Conservation (phyloP, 768 basidiomycete species). For the Lactarius tabidus region DNA sequence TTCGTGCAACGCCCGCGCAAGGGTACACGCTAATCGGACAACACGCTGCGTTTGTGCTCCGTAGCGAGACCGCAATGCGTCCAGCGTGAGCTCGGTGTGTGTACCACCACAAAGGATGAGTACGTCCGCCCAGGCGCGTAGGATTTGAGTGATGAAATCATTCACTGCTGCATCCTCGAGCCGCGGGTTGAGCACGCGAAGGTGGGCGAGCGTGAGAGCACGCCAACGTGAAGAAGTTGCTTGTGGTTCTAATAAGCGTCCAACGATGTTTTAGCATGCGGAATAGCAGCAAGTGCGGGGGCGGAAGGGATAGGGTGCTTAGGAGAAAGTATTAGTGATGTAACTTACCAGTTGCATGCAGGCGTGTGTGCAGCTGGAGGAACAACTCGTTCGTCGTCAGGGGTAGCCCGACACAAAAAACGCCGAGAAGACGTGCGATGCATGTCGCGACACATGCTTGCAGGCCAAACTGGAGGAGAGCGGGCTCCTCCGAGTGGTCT, state of each 20-base stretch:
- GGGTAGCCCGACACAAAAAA: conserved; percentile 73
- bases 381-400: conserved; percentile 65
- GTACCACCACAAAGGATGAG: conserved; percentile 59
- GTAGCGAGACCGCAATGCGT: conserved; percentile 46
- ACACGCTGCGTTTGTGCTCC: conserved; percentile 62
- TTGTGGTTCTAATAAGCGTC: conserved; percentile 53
- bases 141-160: conserved; percentile 69
- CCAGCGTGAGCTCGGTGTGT: conserved; percentile 25
- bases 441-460: conserved; percentile 68
- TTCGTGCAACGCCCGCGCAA: conserved; percentile 63
- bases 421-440: conserved; percentile 60
- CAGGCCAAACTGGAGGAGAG: conserved; percentile 70
- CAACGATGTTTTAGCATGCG: conserved; percentile 11
- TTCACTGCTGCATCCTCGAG: conserved; percentile 62
- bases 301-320: conserved; percentile 24
- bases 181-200: conserved; percentile 63
- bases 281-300: conserved; percentile 23
- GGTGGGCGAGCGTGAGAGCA: conserved; percentile 63
- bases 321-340: neutral
- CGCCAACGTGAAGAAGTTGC: conserved; percentile 77
- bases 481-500: conserved; percentile 72
- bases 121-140: conserved; percentile 67
- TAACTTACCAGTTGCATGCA: conserved; percentile 49
- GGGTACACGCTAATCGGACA: conserved; percentile 55
- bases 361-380: conserved; percentile 55